Percentiles rank a stretch among this genome's conserved stretches.
phyloP scores from a whole-genome alignment of 140 eudicot genomes.

The Flaveria floridana region DNA sequence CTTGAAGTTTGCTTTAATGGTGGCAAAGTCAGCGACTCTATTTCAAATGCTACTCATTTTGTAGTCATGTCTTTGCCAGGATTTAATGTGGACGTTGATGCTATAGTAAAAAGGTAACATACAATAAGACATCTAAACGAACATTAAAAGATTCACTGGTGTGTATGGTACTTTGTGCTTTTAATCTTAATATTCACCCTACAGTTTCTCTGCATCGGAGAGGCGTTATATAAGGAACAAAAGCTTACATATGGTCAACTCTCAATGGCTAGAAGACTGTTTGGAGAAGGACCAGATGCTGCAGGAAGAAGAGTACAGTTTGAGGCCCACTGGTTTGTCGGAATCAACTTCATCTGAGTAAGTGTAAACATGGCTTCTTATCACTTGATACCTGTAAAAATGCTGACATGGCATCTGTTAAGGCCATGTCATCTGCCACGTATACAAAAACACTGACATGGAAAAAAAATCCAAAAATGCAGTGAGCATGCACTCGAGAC shows the following conservation, averaged over 20 bases:
- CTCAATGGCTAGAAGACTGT: slow-evolving; percentile 84
- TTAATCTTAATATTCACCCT: slow-evolving; percentile 16
- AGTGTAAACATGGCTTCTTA: slow-evolving; percentile 28
- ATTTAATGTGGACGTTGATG: slow-evolving; percentile 41
- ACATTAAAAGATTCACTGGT: slow-evolving; percentile 2
- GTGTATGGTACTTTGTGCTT: slow-evolving; percentile 1
- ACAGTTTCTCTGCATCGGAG: slow-evolving; percentile 69
- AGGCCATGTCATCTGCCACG: slow-evolving; percentile 6
- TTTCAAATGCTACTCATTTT: slow-evolving; percentile 68
- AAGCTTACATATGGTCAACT: slow-evolving; percentile 59
- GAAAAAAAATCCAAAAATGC: not conserved
- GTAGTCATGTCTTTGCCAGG: slow-evolving; percentile 56
- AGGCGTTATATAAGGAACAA: slow-evolving; percentile 39
- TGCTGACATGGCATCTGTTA: slow-evolving; percentile 12
- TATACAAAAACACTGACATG: not conserved
- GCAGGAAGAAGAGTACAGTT: slow-evolving; percentile 56
- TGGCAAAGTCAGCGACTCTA: slow-evolving; percentile 52
- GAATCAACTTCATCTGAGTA: slow-evolving; percentile 49
- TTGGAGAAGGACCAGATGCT: slow-evolving; percentile 49
- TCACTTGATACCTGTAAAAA: slow-evolving; percentile 7
- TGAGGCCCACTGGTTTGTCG: slow-evolving; percentile 46
- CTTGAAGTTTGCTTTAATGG: slow-evolving; percentile 72
- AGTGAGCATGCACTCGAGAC: slow-evolving; percentile 28
- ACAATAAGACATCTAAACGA: not conserved
- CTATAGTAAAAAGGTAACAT: slow-evolving; percentile 48